Conservation (phyloP, 2,329 filamentous ascomycete species). For the Exophiala lecanii-corni region DNA sequence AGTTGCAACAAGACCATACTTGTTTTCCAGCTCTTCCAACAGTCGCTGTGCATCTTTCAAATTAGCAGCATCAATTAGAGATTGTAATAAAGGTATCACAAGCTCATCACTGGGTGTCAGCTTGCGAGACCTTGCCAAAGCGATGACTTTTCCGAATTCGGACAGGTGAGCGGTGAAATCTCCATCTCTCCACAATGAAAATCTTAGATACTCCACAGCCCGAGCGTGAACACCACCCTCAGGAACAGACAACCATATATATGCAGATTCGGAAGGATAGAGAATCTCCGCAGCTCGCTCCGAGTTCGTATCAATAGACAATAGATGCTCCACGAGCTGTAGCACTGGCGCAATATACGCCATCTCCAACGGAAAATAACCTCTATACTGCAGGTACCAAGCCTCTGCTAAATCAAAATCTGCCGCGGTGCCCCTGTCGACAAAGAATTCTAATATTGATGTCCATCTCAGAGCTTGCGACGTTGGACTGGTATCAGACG, state of each 20-base stretch:
- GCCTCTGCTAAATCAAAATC: constrained; percentile 2
- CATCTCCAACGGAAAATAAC: neutral
- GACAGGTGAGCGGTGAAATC: constrained; percentile 30
- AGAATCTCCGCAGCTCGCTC: constrained; percentile 11
- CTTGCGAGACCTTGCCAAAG: constrained; percentile 5
- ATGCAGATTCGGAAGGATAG: constrained; percentile 5
- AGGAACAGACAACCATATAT: neutral
- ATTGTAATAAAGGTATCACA: constrained; percentile 39
- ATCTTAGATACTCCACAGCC: constrained; percentile 25
- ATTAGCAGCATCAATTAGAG: constrained; percentile 34
- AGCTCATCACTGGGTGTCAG: constrained; percentile 33
- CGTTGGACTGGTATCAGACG: neutral
- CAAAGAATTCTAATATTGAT: neutral
- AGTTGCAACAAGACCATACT: constrained; percentile 30
- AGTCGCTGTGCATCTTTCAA: constrained; percentile 33
- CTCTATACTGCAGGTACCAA: neutral
- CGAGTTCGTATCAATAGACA: constrained; percentile 6
- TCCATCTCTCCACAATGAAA: constrained; percentile 33
- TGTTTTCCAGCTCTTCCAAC: constrained; percentile 32
- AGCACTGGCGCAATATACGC: constrained; percentile 9
- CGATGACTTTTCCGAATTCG: constrained; percentile 28
- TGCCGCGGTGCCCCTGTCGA: neutral
- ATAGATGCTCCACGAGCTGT: constrained; percentile 13
- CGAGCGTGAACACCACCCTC: neutral
- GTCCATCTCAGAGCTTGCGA: neutral